Conservation (phyloP, 1,284 basidiomycete species). For the Tilletia walkeri region DNA sequence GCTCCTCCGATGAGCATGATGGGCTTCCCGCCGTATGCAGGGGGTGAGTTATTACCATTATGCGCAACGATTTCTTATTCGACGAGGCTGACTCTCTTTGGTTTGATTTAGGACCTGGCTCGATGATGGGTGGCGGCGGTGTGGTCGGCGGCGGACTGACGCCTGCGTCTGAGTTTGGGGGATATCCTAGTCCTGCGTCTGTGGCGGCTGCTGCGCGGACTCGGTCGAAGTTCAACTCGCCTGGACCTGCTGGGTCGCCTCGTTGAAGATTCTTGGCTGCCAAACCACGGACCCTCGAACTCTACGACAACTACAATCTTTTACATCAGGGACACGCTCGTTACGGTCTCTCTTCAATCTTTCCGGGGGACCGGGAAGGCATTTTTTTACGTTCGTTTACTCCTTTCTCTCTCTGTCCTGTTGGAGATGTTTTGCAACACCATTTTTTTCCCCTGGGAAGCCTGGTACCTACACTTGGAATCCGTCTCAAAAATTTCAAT, state of each 20-base stretch:
- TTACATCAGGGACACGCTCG: too few relatives aligned
- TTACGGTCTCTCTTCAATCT: too few relatives aligned
- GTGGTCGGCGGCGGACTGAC: constrained; percentile 8
- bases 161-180: constrained; percentile 4
- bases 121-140: constrained; percentile 18
- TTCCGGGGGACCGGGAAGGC: too few relatives aligned
- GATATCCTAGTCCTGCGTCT: neutral
- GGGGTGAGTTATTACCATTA: neutral
- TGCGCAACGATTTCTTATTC: too few relatives aligned
- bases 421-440: too few relatives aligned
- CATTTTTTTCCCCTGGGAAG: too few relatives aligned
- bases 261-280: neutral
- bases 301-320: too few relatives aligned
- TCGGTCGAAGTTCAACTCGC: neutral
- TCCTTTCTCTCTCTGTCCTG: too few relatives aligned
- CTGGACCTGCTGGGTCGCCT: neutral
- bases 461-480: too few relatives aligned
- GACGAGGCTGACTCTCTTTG: neutral
- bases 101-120: constrained; percentile 10
- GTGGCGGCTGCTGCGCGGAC: constrained; percentile 4
- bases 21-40: constrained; percentile 14
- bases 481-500: too few relatives aligned
- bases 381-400: too few relatives aligned
- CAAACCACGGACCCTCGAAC: too few relatives aligned
- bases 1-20: constrained; percentile 17